phyloP scores from a whole-genome alignment of 805 yeast species.

The Ogataea pilisensis region DNA sequence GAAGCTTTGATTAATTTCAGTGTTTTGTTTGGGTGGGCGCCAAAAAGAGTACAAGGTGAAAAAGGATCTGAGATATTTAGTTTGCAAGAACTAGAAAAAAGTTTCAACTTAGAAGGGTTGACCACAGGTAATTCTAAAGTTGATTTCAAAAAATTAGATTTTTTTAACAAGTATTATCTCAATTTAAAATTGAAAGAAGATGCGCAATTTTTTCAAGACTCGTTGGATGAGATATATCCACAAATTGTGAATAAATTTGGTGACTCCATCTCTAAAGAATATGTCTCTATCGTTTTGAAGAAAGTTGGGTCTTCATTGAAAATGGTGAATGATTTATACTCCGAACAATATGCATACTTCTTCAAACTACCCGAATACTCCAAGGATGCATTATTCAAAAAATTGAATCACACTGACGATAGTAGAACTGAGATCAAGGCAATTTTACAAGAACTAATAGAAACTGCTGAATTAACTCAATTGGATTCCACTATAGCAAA shows the following conservation, averaged over 20 bases:
- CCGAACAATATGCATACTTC: constrained; percentile 43
- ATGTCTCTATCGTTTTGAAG: constrained; percentile 38
- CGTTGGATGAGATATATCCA: constrained; percentile 32
- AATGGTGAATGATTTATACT: constrained; percentile 48
- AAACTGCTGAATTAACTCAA: constrained; percentile 6
- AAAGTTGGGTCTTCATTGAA: constrained; percentile 47
- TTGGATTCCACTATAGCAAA: constrained; percentile 10
- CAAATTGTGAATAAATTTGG: constrained; percentile 14
- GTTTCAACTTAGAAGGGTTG: constrained; percentile 64
- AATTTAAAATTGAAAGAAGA: constrained; percentile 38
- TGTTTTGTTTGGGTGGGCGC: constrained; percentile 94
- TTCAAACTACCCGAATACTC: constrained; percentile 36
- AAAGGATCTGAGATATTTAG: constrained; percentile 48
- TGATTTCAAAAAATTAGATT: constrained; percentile 67
- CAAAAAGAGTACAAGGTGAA: constrained; percentile 52
- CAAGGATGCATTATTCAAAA: constrained; percentile 8
- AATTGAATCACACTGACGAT: constrained; percentile 15
- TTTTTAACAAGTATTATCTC: constrained; percentile 73
- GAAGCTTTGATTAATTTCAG: constrained; percentile 86
- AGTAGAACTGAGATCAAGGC: background rate
- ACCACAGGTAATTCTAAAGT: constrained; percentile 95
- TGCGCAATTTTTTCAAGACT: constrained; percentile 29
- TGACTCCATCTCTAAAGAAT: constrained; percentile 23
- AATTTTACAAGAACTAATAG: constrained; percentile 8
- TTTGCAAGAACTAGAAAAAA: constrained; percentile 45